A percentile compares a stretch with the other conserved stretches of the same genome.
These are phyloP conservation scores for Candida fluviatilis DNA, from an alignment of 805 yeast genomes.

Conservation along the genomic window DNA sequence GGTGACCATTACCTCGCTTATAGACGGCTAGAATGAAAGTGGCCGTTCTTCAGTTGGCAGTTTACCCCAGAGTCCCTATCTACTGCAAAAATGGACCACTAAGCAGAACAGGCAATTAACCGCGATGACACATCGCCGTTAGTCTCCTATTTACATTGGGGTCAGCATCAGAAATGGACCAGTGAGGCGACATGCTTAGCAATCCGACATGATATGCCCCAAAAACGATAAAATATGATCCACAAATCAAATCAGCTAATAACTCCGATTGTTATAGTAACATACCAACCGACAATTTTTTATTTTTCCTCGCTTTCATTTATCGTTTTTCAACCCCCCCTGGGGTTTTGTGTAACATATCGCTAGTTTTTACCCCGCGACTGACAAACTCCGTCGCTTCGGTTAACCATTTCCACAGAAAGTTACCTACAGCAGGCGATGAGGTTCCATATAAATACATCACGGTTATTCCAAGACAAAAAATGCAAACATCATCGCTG, in stretches of 20 bases:
- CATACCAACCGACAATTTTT: too few relatives aligned
- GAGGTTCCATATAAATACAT: neutral
- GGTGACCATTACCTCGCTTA: too few relatives aligned
- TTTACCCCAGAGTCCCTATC: neutral
- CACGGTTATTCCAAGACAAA: neutral
- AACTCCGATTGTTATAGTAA: neutral
- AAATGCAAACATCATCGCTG: too few relatives aligned
- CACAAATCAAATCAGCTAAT: too few relatives aligned
- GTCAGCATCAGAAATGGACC: too few relatives aligned
- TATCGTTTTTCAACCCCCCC: neutral
- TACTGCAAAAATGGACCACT: too few relatives aligned
- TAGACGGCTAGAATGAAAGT: too few relatives aligned
- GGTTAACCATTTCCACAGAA: neutral
- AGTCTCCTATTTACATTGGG: too few relatives aligned
- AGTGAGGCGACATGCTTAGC: too few relatives aligned
- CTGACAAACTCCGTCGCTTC: neutral
- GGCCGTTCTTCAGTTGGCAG: neutral
- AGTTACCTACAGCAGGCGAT: neutral
- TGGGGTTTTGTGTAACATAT: neutral
- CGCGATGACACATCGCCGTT: neutral
- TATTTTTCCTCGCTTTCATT: neutral
- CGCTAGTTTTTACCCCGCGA: neutral
- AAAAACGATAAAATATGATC: too few relatives aligned
- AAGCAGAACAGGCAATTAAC: neutral
- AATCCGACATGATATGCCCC: too few relatives aligned